phyloP scores from a whole-genome alignment of 768 basidiomycete species.

The Russula dissimulans region DNA sequence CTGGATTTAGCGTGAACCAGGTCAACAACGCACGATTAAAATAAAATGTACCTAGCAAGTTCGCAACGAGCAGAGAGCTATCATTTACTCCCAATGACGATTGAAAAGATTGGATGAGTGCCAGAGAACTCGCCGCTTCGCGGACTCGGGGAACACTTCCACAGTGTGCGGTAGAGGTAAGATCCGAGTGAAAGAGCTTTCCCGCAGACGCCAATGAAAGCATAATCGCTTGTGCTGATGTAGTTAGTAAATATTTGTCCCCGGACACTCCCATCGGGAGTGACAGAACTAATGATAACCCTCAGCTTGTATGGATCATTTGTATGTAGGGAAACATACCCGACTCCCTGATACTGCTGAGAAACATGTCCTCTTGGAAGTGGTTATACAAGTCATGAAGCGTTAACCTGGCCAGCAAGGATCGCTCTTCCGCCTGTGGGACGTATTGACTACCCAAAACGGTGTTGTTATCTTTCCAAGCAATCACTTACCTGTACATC shows the following conservation, averaged over 20 bases:
- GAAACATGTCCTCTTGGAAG: constrained; percentile 79
- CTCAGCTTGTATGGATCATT: neutral
- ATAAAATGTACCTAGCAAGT: constrained; percentile 46
- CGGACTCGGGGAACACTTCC: constrained; percentile 67
- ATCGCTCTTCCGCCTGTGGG: constrained; percentile 61
- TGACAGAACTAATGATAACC: constrained; percentile 51
- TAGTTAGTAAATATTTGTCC: constrained; percentile 30
- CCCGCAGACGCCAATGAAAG: constrained; percentile 59
- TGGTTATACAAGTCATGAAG: constrained; percentile 68
- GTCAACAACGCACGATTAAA: neutral
- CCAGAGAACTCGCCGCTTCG: constrained; percentile 62
- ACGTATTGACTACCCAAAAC: neutral
- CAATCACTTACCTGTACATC: constrained; percentile 43
- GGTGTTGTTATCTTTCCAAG: neutral
- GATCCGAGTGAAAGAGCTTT: constrained; percentile 55
- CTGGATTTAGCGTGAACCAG: constrained; percentile 32
- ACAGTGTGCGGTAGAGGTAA: constrained; percentile 43
- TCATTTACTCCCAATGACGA: constrained; percentile 60
- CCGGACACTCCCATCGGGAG: constrained; percentile 71
- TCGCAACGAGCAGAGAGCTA: constrained; percentile 47
- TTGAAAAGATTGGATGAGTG: constrained; percentile 65
- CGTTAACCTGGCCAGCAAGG: constrained; percentile 67
- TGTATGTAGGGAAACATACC: constrained; percentile 40
- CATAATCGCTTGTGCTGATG: constrained; percentile 49
- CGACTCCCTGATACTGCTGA: constrained; percentile 86